Evolutionary conservation across 148 eudicot species (phyloP).

Genomic region (Spergularia marina): DNA sequence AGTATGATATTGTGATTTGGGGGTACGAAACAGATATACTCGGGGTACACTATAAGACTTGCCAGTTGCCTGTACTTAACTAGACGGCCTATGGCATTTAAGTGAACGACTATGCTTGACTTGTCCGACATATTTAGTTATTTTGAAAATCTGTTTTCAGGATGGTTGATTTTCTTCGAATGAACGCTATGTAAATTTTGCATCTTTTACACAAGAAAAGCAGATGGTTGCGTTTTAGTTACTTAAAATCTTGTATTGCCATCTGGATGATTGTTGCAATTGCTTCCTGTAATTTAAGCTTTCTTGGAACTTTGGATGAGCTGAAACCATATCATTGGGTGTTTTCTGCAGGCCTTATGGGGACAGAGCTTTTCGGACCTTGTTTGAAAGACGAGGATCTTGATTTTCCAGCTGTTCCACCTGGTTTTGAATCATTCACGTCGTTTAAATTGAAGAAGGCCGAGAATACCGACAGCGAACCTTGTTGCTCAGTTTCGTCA

Average conservation of each 20-base stretch:
- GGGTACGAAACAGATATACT: no score
- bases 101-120: no score
- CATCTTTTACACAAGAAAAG: no score
- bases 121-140: not conserved
- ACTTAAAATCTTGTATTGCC: no score
- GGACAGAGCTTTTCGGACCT: slow-evolving; percentile 66
- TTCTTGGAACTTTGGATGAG: not conserved
- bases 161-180: not conserved
- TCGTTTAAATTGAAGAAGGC: slow-evolving; percentile 58
- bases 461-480: slow-evolving; percentile 41
- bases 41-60: no score
- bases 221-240: no score
- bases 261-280: no score
- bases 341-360: slow-evolving; percentile 48
- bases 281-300: no score
- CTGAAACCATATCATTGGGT: slow-evolving; percentile 1
- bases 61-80: no score
- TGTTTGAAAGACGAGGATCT: slow-evolving; percentile 66
- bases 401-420: slow-evolving; percentile 81
- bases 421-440: slow-evolving; percentile 86
- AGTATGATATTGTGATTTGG: no score
- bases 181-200: not conserved
- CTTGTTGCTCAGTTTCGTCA: slow-evolving; percentile 49
- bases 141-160: not conserved
- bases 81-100: no score